These are phyloP conservation scores for Neurospora sp. DNA, from an alignment of 495 filamentous ascomycete species.

Conservation along the genomic window DNA sequence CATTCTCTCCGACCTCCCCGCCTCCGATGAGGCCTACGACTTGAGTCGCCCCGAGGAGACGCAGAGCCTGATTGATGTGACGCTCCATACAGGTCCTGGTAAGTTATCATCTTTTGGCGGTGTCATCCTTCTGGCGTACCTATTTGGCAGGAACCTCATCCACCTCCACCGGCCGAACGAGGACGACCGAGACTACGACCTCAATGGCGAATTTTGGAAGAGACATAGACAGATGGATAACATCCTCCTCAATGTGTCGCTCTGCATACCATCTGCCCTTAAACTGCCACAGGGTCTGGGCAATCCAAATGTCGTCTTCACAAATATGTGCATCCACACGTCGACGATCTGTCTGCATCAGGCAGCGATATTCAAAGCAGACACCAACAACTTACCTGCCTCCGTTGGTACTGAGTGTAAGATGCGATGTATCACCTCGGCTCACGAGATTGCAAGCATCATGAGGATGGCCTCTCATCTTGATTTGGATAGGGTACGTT, in stretches of 20 bases:
- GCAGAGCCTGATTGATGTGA: conserved; percentile 57
- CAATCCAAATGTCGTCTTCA: conserved; percentile 84
- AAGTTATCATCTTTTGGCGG: conserved; percentile 71
- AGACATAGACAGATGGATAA: conserved; percentile 84
- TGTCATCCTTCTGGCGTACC: conserved; percentile 70
- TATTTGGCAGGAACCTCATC: conserved; percentile 90
- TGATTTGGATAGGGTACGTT: conserved; percentile 71
- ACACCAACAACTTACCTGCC: conserved; percentile 71
- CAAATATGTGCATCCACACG: conserved; percentile 94
- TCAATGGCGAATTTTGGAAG: conserved; percentile 95
- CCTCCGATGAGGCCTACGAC: conserved; percentile 79
- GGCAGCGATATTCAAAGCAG: conserved; percentile 94
- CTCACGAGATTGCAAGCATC: conserved; percentile 88
- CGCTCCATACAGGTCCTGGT: conserved; percentile 59
- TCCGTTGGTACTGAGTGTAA: conserved; percentile 81
- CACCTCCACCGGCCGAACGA: conserved; percentile 85
- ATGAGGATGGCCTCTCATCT: conserved; percentile 93
- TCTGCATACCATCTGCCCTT: conserved; percentile 74
- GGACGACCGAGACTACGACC: conserved; percentile 75
- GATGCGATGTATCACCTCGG: conserved; percentile 83
- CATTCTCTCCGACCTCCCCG: conserved; percentile 77
- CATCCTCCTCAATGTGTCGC: conserved; percentile 73
- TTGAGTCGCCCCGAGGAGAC: conserved; percentile 65
- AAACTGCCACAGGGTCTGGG: conserved; percentile 67
- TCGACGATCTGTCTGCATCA: conserved; percentile 96